phyloP scores from a whole-genome alignment of 179 eudicot genomes.

The Beta macrorhiza region DNA sequence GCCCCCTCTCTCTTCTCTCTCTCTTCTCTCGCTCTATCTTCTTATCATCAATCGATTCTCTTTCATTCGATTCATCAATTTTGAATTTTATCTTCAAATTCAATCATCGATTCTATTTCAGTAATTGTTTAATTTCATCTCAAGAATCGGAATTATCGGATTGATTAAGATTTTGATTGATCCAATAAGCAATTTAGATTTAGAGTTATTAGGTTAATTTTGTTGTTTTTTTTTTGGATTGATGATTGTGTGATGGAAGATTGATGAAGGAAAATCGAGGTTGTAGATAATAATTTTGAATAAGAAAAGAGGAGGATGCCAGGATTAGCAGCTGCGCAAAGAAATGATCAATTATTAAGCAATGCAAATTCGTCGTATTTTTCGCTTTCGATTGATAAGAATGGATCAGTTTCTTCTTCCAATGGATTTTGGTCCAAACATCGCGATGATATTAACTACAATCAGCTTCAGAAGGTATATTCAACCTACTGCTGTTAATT shows the following conservation, averaged over 20 bases:
- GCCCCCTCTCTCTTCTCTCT: constrained; percentile 14
- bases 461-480: constrained; percentile 92
- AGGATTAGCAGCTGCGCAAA: constrained; percentile 51
- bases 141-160: constrained; percentile 8
- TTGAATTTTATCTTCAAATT: constrained; percentile 13
- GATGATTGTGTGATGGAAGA: neutral
- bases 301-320: constrained; percentile 52
- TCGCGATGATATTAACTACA: constrained; percentile 61
- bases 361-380: constrained; percentile 39
- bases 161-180: neutral
- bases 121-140: neutral
- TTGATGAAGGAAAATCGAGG: constrained; percentile 28
- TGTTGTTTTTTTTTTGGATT: neutral
- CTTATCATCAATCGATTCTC: constrained; percentile 9
- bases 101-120: neutral
- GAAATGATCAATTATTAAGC: constrained; percentile 43
- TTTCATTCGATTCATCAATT: constrained; percentile 30
- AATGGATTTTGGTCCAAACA: constrained; percentile 91
- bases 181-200: constrained; percentile 1
- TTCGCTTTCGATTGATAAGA: constrained; percentile 35
- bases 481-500: constrained; percentile 2
- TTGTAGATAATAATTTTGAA: constrained; percentile 15
- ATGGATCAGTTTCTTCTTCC: constrained; percentile 64
- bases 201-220: neutral
- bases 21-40: constrained; percentile 19